These are phyloP conservation scores for Saururus chinensis DNA, from an alignment of 164 flowering plant species.

Conservation along the genomic window DNA sequence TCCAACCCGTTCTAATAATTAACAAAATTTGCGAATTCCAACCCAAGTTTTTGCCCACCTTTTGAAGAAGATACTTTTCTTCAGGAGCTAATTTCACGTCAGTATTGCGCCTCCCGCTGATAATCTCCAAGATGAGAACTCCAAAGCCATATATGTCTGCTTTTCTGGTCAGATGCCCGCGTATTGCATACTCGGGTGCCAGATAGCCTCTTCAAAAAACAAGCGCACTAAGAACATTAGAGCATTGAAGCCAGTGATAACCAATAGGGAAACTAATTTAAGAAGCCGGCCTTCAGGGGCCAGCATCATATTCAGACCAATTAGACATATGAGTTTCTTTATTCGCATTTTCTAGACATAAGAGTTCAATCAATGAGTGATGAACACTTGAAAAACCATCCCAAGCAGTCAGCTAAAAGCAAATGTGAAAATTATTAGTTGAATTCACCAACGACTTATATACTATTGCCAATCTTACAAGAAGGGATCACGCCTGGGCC, in stretches of 20 bases:
- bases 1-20: not conserved
- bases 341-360: no score
- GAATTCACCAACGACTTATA: no score
- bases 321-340: no score
- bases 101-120: constrained; percentile 21
- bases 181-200: constrained; percentile 31
- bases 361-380: no score
- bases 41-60: constrained; percentile 8
- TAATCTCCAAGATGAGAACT: constrained; percentile 19
- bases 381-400: no score
- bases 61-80: constrained; percentile 21
- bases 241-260: not conserved
- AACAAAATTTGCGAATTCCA: not conserved
- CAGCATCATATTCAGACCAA: no score
- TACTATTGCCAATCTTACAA: no score
- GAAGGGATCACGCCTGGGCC: not conserved
- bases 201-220: constrained; percentile 20
- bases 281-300: not conserved
- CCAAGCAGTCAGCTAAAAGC: no score
- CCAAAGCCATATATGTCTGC: constrained; percentile 27
- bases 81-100: constrained; percentile 13
- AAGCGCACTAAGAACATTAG: not conserved
- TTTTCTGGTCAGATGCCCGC: constrained; percentile 24
- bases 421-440: no score
- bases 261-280: not conserved